Evolutionary conservation across 2,329 filamentous ascomycete genomes (phyloP), one percentile per base, ranked within the genome.

Genomic region (Neobulgaria alba): DNA sequence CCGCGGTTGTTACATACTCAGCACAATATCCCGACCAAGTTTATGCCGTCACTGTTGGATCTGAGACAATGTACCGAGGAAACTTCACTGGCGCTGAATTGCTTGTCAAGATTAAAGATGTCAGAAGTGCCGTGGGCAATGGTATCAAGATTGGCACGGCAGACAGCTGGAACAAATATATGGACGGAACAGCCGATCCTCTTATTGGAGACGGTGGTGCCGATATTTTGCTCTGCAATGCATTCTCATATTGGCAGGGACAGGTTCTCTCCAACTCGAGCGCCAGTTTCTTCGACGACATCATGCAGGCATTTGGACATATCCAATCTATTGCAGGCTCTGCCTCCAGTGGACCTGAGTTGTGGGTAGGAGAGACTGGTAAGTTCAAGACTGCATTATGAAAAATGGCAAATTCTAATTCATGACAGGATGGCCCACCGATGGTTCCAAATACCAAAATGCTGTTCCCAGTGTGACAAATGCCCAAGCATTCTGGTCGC

Each of bases 161-260:
- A 5, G 81, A 85, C 62, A 77, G 71, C 57, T 85, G 81, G 81
- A 85, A 84, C 65, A 82, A 81, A 62, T 79, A 69, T 55, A 69
- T 73, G 34, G 79, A 84, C 57, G 79, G 79, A 29, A 82, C 79
- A 18, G 79, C 74, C 29, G 75, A 85, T 59, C 66, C 73, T 10
- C 64, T 84, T 48, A 73, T 84, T 54, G 23, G 23, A 26, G 61
- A 62, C 38, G 71, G 69, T 34, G 73, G 52, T 38, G 55, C 71
- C 38, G 76, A 82, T 38, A 74, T 84, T 43, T 63, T 56, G 42
- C 65, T 85, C 46, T 68, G 73, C 58, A 85, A 85, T 57, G 81
- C 77, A 18, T 85, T 85, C 58, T 72, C 76, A 21, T 85, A 82
- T 69, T 85, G 81, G 81, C 81, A 85, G 60, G 77, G 72, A 31